Conservation (phyloP, 2,329 filamentous ascomycete genomes). For the Aaosphaeria arxii region DNA sequence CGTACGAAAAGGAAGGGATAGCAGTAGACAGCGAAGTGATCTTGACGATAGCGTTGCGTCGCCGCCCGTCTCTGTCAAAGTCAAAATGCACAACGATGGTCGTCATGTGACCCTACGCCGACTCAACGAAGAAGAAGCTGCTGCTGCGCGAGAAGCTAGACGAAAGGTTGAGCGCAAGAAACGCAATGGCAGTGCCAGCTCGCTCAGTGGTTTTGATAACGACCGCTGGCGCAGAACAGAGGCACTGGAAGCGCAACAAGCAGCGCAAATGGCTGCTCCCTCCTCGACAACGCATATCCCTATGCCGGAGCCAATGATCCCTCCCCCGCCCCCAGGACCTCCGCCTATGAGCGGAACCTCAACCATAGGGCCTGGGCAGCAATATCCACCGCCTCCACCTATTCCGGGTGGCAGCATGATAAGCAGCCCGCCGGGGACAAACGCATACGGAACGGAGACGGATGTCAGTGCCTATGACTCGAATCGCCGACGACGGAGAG, state of each 20-base stretch:
- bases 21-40: constrained; percentile 27
- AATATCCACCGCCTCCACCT: constrained; percentile 35
- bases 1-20: constrained; percentile 18
- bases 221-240: constrained; percentile 40
- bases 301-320: constrained; percentile 26
- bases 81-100: constrained; percentile 64
- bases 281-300: constrained; percentile 13
- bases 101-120: constrained; percentile 61
- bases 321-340: constrained; percentile 19
- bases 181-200: constrained; percentile 40
- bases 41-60: constrained; percentile 48
- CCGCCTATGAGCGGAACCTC: constrained; percentile 4
- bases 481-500: constrained; percentile 37
- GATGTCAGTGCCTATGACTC: constrained; percentile 39
- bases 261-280: constrained; percentile 23
- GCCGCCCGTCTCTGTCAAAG: constrained; percentile 62
- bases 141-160: constrained; percentile 56
- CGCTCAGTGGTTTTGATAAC: constrained; percentile 32
- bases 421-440: constrained; percentile 35
- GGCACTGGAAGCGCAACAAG: constrained; percentile 32
- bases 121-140: constrained; percentile 61
- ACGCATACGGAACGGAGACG: constrained; percentile 36
- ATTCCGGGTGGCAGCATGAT: constrained; percentile 26
- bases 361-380: not conserved
- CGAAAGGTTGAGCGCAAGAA: constrained; percentile 43